phyloP scores from a whole-genome alignment of 2,329 filamentous ascomycete species.

The Phaeomoniella chlamydospora region DNA sequence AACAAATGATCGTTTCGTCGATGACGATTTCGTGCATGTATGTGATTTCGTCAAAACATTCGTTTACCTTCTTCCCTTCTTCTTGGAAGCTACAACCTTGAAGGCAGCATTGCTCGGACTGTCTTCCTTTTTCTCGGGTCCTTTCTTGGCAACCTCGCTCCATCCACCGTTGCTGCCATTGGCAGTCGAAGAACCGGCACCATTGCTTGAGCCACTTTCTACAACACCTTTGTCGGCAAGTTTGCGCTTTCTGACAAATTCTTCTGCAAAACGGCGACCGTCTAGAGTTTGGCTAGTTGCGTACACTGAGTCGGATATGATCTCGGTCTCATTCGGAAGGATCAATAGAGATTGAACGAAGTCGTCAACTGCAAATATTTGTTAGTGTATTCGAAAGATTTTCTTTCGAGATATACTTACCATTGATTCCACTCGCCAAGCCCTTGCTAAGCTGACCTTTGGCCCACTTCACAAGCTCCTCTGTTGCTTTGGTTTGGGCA shows the following conservation, averaged over 20 bases:
- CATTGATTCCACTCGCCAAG: slow-evolving; percentile 51
- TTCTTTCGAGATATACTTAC: too few relatives aligned
- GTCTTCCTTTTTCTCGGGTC: slow-evolving; percentile 34
- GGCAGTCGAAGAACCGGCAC: slow-evolving; percentile 24
- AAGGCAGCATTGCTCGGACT: slow-evolving; percentile 46
- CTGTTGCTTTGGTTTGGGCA: slow-evolving; percentile 52
- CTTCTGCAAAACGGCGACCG: slow-evolving; percentile 81
- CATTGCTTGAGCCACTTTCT: slow-evolving; percentile 44
- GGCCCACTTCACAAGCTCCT: slow-evolving; percentile 92
- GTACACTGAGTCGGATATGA: slow-evolving; percentile 87
- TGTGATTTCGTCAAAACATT: too few relatives aligned
- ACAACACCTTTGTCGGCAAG: slow-evolving; percentile 84
- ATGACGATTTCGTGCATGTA: too few relatives aligned
- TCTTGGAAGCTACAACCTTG: slow-evolving; percentile 82
- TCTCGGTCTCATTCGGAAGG: slow-evolving; percentile 60
- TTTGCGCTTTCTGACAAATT: slow-evolving; percentile 86
- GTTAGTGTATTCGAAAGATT: slow-evolving; percentile 12
- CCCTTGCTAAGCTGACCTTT: slow-evolving; percentile 65
- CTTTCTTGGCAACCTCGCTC: slow-evolving; percentile 97
- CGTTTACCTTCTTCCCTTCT: slow-evolving; percentile 68
- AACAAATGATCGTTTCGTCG: too few relatives aligned
- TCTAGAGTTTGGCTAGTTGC: slow-evolving; percentile 78
- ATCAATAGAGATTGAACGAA: slow-evolving; percentile 64
- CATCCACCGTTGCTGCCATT: slow-evolving; percentile 53
- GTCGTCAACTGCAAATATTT: slow-evolving; percentile 59